phyloP scores from a whole-genome alignment of 306 rosid genomes.

The Rosa lucieae region DNA sequence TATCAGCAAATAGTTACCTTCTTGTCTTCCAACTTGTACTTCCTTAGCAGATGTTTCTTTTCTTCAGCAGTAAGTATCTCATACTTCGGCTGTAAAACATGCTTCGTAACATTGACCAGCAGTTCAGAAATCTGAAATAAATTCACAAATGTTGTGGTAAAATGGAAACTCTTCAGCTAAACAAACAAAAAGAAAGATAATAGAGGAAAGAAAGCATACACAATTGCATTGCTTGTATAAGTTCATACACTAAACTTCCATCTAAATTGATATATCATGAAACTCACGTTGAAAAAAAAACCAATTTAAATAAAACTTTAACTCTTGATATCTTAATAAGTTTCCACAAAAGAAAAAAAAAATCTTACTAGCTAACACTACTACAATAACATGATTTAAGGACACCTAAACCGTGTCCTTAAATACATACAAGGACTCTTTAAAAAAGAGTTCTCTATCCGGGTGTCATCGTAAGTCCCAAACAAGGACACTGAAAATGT shows the following conservation, averaged over 20 bases:
- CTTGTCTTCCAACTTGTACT: slow-evolving; percentile 38
- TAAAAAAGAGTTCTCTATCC: no score
- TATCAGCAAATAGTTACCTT: slow-evolving; percentile 35
- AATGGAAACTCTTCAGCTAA: not conserved
- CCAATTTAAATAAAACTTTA: not conserved
- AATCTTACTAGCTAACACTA: not conserved
- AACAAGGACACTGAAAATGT: no score
- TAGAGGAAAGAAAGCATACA: not conserved
- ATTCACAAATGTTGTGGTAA: not conserved
- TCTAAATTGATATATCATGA: not conserved
- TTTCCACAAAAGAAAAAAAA: not conserved
- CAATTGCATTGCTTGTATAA: not conserved
- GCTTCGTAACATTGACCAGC: slow-evolving; percentile 48
- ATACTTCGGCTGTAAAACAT: slow-evolving; percentile 42
- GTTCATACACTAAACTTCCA: not conserved
- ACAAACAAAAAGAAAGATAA: not conserved
- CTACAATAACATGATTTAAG: no score
- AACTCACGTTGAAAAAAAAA: not conserved
- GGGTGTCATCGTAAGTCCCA: no score
- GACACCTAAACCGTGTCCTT: no score
- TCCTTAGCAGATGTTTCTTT: slow-evolving; percentile 35
- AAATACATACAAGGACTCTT: no score
- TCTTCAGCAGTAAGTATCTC: slow-evolving; percentile 39
- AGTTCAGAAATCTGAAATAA: slow-evolving; percentile 40
- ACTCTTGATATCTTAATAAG: no score